These are phyloP conservation scores for Sindora glabra DNA, from an alignment of 306 rosid genomes.

Conservation along the genomic window DNA sequence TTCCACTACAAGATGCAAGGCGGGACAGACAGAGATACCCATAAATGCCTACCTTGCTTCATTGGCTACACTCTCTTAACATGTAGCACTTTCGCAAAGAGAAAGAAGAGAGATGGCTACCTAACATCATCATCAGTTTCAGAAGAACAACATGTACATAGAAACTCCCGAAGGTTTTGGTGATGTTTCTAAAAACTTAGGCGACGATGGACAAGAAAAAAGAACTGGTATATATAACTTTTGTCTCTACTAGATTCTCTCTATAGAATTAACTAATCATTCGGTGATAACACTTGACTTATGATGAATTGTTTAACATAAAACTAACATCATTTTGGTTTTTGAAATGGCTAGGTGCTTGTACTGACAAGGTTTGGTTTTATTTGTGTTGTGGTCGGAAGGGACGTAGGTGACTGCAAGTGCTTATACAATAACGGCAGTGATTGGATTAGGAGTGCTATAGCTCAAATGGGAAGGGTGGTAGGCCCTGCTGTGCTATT, in stretches of 20 bases:
- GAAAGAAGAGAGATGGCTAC: not conserved
- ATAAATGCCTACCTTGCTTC: not conserved
- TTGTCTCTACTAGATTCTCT: too few relatives aligned
- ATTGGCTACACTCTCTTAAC: not conserved
- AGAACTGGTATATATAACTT: conserved; percentile 43
- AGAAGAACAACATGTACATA: conserved; percentile 41
- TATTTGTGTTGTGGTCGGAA: not conserved
- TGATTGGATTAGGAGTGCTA: conserved; percentile 76
- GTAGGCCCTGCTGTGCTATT: conserved; percentile 64
- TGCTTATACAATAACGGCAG: conserved; percentile 80
- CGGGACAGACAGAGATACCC: not conserved
- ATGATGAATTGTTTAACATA: too few relatives aligned
- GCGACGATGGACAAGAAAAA: conserved; percentile 61
- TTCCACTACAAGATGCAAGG: not conserved
- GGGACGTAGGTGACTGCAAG: conserved; percentile 88
- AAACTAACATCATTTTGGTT: too few relatives aligned
- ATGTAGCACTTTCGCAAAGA: not conserved
- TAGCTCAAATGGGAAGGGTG: conserved; percentile 75
- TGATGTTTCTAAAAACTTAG: conserved; percentile 45
- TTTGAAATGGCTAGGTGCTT: not conserved
- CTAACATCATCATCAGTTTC: not conserved
- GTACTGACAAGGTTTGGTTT: not conserved
- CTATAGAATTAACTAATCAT: too few relatives aligned
- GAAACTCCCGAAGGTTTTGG: conserved; percentile 36
- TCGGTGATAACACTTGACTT: too few relatives aligned